phyloP scores from a whole-genome alignment of 352 stramenopile genomes.

The Phytophthora constricta region DNA sequence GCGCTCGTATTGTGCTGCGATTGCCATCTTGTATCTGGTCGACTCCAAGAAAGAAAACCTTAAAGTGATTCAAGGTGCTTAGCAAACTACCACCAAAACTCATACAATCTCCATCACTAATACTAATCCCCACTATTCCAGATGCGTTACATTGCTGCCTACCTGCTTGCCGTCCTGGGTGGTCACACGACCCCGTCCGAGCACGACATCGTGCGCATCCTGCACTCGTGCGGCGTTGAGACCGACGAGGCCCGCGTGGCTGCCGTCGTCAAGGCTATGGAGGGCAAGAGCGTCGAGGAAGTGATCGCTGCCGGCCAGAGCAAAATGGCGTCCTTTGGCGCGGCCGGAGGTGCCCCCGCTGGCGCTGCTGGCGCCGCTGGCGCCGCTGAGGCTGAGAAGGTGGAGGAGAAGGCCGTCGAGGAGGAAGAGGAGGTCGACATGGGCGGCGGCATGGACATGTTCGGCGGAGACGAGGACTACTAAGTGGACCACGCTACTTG shows the following conservation, averaged over 20 bases:
- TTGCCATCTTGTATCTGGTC: conserved; percentile 91
- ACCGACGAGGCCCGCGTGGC: conserved; percentile 73
- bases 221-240: conserved; percentile 91
- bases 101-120: too few species aligned
- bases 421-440: conserved; percentile 89
- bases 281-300: conserved; percentile 85
- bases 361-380: conserved; percentile 55
- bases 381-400: conserved; percentile 54
- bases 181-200: conserved; percentile 90
- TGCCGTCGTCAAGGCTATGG: conserved; percentile 82
- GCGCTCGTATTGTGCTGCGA: conserved; percentile 11
- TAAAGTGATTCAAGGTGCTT: conserved; percentile 93
- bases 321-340: conserved; percentile 87
- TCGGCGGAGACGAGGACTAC: conserved; percentile 88
- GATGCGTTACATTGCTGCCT: conserved; percentile 98
- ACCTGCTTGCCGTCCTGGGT: conserved; percentile 95
- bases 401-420: conserved; percentile 78
- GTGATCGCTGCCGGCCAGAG: conserved; percentile 82
- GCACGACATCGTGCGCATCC: conserved; percentile 92
- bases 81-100: background rate
- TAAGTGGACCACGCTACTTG: conserved; percentile 47
- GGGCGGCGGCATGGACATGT: conserved; percentile 90
- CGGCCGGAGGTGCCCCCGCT: conserved; percentile 57
- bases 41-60: conserved; percentile 79
- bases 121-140: conserved; percentile 29